Conservation (phyloP, 1,284 basidiomycete species). For the Irpex rosettiformis region DNA sequence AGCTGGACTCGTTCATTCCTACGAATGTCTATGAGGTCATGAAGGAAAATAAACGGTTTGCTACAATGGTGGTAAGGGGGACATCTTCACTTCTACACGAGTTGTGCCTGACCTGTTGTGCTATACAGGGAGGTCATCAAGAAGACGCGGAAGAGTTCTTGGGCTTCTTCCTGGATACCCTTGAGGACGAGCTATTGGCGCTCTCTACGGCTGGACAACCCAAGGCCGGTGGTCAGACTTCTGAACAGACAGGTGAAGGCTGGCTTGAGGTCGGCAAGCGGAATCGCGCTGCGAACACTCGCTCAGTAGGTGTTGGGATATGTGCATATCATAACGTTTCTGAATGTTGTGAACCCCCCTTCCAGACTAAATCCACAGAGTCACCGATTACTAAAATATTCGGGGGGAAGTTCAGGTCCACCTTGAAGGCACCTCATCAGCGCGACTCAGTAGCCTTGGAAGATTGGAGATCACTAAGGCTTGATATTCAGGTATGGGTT, state of each 20-base stretch:
- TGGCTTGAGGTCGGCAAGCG: constrained; percentile 95
- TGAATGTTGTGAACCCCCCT: background rate
- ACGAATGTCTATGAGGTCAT: constrained; percentile 94
- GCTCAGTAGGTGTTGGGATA: constrained; percentile 53
- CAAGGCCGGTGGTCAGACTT: constrained; percentile 42
- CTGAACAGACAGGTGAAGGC: constrained; percentile 49
- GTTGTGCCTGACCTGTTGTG: background rate
- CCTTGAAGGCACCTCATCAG: constrained; percentile 77
- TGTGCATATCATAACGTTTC: background rate
- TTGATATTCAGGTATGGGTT: constrained; percentile 79
- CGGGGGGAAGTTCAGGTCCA: constrained; percentile 90
- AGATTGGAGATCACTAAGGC: constrained; percentile 86
- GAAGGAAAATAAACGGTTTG: constrained; percentile 92
- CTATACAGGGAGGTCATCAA: constrained; percentile 79
- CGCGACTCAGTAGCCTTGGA: constrained; percentile 89
- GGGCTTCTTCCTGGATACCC: constrained; percentile 94
- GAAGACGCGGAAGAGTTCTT: constrained; percentile 99
- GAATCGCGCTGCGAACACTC: constrained; percentile 81
- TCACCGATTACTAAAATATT: constrained; percentile 92
- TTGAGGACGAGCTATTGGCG: constrained; percentile 88
- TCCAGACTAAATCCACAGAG: constrained; percentile 74
- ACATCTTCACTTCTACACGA: background rate
- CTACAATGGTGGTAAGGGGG: constrained; percentile 77
- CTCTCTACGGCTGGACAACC: constrained; percentile 39
- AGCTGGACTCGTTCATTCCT: constrained; percentile 78